Evolutionary conservation across 352 stramenopile species (phyloP), one percentile per base, ranked within the genome.

Genomic region (Globisporangium orthogonon): DNA sequence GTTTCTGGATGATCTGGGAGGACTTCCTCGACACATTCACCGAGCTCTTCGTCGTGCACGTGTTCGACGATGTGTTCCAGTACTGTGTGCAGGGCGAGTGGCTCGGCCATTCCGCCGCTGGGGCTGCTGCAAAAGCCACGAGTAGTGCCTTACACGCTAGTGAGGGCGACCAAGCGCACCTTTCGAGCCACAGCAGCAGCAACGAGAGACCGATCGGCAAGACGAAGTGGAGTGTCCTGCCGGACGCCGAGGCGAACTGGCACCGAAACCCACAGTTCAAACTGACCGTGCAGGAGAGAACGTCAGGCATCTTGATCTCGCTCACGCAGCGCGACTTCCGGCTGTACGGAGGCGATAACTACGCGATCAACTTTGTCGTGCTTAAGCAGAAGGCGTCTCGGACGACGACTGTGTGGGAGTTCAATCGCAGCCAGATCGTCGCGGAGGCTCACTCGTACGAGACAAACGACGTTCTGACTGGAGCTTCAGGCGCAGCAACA

Each of bases 231-330:
- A 67, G 49, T 18, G 76, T 88, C 35, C 54, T 86, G 31, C 53
- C 54, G 2, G 89, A 97, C 56, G 76, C 70, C 7, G 89, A 97
- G 49, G 67, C 86, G 7, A 90, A 83, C 46, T 97, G 90, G 90
- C 88, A 96, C 66, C 89, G 91, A 40, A 97, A 97, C 58, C 90
- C 87, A 9, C 89, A 97, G 69, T 97, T 90, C 62, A 86, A 82
- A 35, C 54, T 97, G 18, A 71, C 66, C 0, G 71, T 88, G 0
- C 7, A 37, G 2, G 69, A 84, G 48, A 58, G 54, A 15, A 78
- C 69, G 29, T 60, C 69, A 5, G 70, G 70, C 13, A 73, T 94
- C 14, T 41, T 91, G n/a, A 7, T 96, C 3, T 94, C 82, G 9
- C 78, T 97, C 31, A 68, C 84, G 17, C 89, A 97, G 57, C 83